Evolutionary conservation across 2,329 filamentous ascomycete species (phyloP).

Genomic region (Diaporthe destruens): DNA sequence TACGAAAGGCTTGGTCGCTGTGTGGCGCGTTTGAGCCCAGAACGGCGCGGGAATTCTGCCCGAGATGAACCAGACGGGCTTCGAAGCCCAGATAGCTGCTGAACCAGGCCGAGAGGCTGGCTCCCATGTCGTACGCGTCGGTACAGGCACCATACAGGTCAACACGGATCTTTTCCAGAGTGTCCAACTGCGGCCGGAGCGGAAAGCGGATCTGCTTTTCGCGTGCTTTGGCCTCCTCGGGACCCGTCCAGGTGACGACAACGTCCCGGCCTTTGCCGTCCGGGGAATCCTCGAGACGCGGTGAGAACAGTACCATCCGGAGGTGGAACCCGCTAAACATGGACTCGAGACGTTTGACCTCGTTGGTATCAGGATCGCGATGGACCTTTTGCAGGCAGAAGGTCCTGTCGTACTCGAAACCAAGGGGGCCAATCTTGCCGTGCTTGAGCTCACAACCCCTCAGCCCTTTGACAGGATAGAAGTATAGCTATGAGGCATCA

Average conservation of each 20-base stretch:
- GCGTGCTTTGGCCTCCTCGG: neutral
- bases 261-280: neutral
- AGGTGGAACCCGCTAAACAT: conserved; percentile 27
- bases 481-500: conserved; percentile 5
- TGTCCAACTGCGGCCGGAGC: neutral
- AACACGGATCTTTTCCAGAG: neutral
- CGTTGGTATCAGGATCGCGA: conserved; percentile 7
- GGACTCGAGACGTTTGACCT: neutral
- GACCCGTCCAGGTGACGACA: conserved; percentile 9
- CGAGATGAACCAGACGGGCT: conserved; percentile 10
- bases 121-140: conserved; percentile 26
- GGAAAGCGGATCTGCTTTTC: conserved; percentile 23
- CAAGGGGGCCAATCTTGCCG: conserved; percentile 17
- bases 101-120: conserved; percentile 18
- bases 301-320: conserved; percentile 21
- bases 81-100: conserved; percentile 22
- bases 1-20: conserved; percentile 12
- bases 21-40: conserved; percentile 14
- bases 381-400: conserved; percentile 32
- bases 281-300: conserved; percentile 15
- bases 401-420: conserved; percentile 15
- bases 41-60: conserved; percentile 16
- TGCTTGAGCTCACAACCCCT: conserved; percentile 16
- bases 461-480: conserved; percentile 26
- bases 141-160: neutral